These are phyloP conservation scores for Clavispora asparagi DNA, from an alignment of 805 yeast species.

Conservation along the genomic window DNA sequence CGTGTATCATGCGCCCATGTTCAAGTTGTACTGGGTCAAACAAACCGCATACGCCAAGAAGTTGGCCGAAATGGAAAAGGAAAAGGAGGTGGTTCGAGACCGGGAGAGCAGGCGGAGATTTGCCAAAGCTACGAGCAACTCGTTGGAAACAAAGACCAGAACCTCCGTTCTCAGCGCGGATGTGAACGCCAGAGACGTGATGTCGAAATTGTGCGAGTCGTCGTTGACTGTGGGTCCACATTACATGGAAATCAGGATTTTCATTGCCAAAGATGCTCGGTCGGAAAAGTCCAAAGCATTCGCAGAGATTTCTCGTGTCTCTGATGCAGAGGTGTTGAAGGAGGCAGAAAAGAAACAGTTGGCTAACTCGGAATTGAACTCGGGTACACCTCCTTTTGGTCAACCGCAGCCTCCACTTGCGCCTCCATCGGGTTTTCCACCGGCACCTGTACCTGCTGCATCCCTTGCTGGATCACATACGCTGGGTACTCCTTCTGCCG, in stretches of 20 bases:
- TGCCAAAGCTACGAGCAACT: constrained; percentile 15
- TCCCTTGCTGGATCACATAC: no score
- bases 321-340: neutral
- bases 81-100: constrained; percentile 13
- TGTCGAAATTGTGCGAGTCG: constrained; percentile 85
- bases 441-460: no score
- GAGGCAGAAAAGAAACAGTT: neutral
- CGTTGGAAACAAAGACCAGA: constrained; percentile 17
- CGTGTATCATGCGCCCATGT: constrained; percentile 62
- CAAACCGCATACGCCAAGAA: constrained; percentile 53
- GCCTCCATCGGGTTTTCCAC: no score
- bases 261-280: constrained; percentile 79
- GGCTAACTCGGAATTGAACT: neutral
- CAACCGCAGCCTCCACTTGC: no score
- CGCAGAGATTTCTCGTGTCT: constrained; percentile 13
- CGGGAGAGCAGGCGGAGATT: constrained; percentile 12
- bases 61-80: constrained; percentile 32
- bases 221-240: constrained; percentile 78
- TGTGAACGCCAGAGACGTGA: constrained; percentile 67
- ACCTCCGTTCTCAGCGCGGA: constrained; percentile 34
- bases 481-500: no score
- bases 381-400: neutral
- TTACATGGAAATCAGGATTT: constrained; percentile 66
- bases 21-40: constrained; percentile 76
- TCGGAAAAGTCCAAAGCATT: constrained; percentile 43